phyloP scores from a whole-genome alignment of 1,284 basidiomycete genomes.

The Inonotus hispidus region DNA sequence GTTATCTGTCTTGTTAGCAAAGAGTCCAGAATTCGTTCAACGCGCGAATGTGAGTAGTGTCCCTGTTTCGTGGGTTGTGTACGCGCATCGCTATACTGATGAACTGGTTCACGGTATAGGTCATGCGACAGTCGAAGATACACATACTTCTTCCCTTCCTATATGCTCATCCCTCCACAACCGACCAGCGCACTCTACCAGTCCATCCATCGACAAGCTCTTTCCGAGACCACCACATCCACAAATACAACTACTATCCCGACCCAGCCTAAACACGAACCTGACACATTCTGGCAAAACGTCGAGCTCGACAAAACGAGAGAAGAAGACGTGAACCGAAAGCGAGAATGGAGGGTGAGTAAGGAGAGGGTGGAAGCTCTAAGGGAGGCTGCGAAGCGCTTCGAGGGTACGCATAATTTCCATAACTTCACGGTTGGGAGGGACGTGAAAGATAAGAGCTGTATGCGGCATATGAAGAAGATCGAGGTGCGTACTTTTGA shows the following conservation, averaged over 20 bases:
- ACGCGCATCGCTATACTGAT: slow-evolving; percentile 17
- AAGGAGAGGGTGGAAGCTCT: slow-evolving; percentile 51
- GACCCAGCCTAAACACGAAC: background rate
- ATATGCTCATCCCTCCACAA: slow-evolving; percentile 89
- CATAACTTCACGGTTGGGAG: slow-evolving; percentile 95
- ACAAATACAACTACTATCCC: slow-evolving; percentile 11
- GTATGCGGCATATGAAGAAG: slow-evolving; percentile 79
- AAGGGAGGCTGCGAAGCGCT: slow-evolving; percentile 54
- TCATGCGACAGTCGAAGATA: slow-evolving; percentile 93
- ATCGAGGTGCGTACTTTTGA: slow-evolving; percentile 54
- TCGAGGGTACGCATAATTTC: slow-evolving; percentile 88
- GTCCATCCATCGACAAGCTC: slow-evolving; percentile 33
- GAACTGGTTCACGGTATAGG: slow-evolving; percentile 34
- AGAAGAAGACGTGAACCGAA: slow-evolving; percentile 55
- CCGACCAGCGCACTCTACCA: slow-evolving; percentile 62
- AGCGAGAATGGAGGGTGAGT: slow-evolving; percentile 63
- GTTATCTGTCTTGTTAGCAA: slow-evolving; percentile 33
- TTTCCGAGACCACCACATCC: slow-evolving; percentile 15
- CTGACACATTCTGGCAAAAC: slow-evolving; percentile 41
- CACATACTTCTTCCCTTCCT: slow-evolving; percentile 95
- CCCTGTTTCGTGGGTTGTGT: slow-evolving; percentile 5
- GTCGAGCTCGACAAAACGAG: slow-evolving; percentile 34
- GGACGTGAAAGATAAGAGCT: slow-evolving; percentile 78
- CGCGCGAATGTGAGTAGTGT: slow-evolving; percentile 77
- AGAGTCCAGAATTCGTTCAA: slow-evolving; percentile 92